These are phyloP conservation scores for Myxozyma vanderwaltii DNA, from an alignment of 805 yeast species.

Conservation along the genomic window DNA sequence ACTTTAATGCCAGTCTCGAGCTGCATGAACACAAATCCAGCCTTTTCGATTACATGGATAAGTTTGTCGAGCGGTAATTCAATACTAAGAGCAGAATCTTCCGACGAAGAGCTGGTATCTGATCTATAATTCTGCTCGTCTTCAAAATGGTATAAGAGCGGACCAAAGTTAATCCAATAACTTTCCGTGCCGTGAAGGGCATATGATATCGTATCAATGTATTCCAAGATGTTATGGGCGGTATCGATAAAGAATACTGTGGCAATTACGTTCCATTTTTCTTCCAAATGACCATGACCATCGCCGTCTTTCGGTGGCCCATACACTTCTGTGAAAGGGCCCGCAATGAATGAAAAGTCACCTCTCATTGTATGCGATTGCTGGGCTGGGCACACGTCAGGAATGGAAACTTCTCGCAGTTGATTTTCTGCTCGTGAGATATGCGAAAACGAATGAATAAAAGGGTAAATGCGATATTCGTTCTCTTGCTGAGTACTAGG, in stretches of 20 bases:
- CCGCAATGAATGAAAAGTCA: slow-evolving; percentile 43
- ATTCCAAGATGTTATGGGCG: slow-evolving; percentile 80
- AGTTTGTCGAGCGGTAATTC: slow-evolving; percentile 75
- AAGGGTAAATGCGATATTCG: slow-evolving; percentile 39
- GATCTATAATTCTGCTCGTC: slow-evolving; percentile 16
- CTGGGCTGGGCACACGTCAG: slow-evolving; percentile 42
- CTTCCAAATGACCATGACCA: slow-evolving; percentile 13
- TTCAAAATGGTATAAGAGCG: slow-evolving; percentile 80
- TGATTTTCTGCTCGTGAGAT: slow-evolving; percentile 55
- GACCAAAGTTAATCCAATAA: slow-evolving; percentile 89
- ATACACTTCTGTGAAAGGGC: slow-evolving; percentile 64
- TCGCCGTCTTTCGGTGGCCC: slow-evolving; percentile 26
- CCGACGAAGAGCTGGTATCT: background rate
- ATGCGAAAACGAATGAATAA: slow-evolving; percentile 68
- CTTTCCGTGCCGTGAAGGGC: slow-evolving; percentile 46
- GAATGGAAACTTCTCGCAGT: slow-evolving; percentile 47
- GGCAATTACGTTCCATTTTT: slow-evolving; percentile 46
- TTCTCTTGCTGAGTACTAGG: slow-evolving; percentile 11
- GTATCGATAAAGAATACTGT: slow-evolving; percentile 84
- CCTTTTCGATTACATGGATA: slow-evolving; percentile 49
- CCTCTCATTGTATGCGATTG: background rate
- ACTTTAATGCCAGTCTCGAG: slow-evolving; percentile 44
- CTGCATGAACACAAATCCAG: slow-evolving; percentile 62
- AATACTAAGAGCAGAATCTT: slow-evolving; percentile 55
- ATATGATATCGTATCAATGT: slow-evolving; percentile 63